Percentiles rank a stretch among this genome's conserved stretches.
Conservation (phyloP, 148 eudicot genomes). For the Spergularia bocconei region DNA sequence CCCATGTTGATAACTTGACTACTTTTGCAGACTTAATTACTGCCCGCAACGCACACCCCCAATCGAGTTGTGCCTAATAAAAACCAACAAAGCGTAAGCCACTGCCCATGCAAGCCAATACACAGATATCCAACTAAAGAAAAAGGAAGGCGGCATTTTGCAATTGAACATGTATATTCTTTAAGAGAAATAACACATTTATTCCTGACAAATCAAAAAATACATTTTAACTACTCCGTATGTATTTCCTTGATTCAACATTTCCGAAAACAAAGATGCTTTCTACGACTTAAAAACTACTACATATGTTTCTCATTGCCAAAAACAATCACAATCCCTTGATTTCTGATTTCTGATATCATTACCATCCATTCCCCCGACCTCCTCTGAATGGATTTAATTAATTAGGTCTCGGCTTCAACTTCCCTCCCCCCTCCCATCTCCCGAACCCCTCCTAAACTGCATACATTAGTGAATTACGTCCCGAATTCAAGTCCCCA, state of each 20-base stretch:
- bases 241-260: background rate
- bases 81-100: background rate
- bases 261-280: background rate
- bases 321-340: too few relatives aligned
- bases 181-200: too few relatives aligned
- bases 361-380: background rate
- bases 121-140: background rate
- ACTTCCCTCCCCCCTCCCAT: background rate
- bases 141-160: too few relatives aligned
- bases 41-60: conserved; percentile 23
- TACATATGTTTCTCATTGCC: too few relatives aligned
- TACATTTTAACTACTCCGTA: background rate
- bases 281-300: background rate
- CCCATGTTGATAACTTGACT: conserved; percentile 42
- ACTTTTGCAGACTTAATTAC: conserved; percentile 9
- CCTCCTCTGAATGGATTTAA: background rate
- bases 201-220: background rate
- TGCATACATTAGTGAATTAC: too few relatives aligned
- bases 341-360: too few relatives aligned
- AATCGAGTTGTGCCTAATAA: background rate
- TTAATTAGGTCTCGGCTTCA: background rate
- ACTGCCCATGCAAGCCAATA: too few relatives aligned
- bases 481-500: too few relatives aligned
- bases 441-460: too few relatives aligned
- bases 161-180: too few relatives aligned